A percentile compares a stretch with the other conserved stretches of the same genome.
Conservation (phyloP, 306 rosid genomes). For the Corylus heterophylla region DNA sequence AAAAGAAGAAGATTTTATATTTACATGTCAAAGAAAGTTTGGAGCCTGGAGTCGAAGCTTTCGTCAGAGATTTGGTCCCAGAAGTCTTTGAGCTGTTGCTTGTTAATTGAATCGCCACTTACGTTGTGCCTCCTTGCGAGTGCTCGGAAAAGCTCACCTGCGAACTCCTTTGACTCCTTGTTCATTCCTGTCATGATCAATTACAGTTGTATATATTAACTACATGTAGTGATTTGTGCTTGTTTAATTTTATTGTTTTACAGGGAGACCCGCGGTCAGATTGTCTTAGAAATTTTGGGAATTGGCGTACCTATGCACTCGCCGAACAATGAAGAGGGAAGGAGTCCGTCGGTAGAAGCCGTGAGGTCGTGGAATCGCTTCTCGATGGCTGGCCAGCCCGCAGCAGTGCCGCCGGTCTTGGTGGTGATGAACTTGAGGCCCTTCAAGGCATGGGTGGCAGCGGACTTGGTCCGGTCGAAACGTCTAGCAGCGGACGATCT, state of each 20-base stretch:
- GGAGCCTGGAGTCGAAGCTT: constrained; percentile 63
- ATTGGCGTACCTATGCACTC: constrained; percentile 51
- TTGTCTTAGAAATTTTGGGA: not conserved
- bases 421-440: constrained; percentile 54
- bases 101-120: constrained; percentile 41
- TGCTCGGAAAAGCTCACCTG: constrained; percentile 56
- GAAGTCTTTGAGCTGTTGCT: constrained; percentile 45
- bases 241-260: not conserved
- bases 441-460: constrained; percentile 52
- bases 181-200: constrained; percentile 48
- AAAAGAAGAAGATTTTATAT: not conserved
- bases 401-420: constrained; percentile 32
- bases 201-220: not conserved
- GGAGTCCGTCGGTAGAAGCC: constrained; percentile 43
- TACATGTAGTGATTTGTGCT: not conserved
- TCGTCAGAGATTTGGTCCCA: constrained; percentile 60
- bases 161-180: constrained; percentile 63
- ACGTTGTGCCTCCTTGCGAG: constrained; percentile 48
- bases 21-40: constrained; percentile 65
- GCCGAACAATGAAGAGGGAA: constrained; percentile 49
- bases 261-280: not conserved
- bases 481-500: constrained; percentile 33
- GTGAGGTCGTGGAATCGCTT: constrained; percentile 48
- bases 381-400: constrained; percentile 49
- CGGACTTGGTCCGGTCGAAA: constrained; percentile 48